phyloP scores from a whole-genome alignment of 2,329 filamentous ascomycete genomes.

The Fusarium protoensiforme region DNA sequence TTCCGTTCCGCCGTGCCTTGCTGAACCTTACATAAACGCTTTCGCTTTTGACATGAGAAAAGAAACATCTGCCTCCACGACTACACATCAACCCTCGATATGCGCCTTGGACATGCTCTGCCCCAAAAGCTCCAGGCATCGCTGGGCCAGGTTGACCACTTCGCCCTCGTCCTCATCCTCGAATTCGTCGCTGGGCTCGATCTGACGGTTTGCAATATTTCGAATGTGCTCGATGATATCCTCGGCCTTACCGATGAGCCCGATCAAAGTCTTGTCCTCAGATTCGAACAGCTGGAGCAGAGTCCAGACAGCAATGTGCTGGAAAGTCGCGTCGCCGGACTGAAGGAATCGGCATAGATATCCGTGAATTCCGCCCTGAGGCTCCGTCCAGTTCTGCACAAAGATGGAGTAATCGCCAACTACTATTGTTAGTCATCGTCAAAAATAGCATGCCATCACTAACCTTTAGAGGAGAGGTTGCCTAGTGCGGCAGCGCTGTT shows the following conservation, averaged over 20 bases:
- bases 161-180: constrained; percentile 93
- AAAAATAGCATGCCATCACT: constrained; percentile 32
- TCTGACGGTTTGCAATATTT: constrained; percentile 86
- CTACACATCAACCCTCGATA: constrained; percentile 75
- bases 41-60: constrained; percentile 44
- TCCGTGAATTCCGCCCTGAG: constrained; percentile 93
- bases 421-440: constrained; percentile 51
- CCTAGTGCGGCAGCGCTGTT: constrained; percentile 97
- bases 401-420: constrained; percentile 98
- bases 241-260: constrained; percentile 87
- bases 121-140: constrained; percentile 87
- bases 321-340: constrained; percentile 95
- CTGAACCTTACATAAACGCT: constrained; percentile 34
- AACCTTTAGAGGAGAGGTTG: constrained; percentile 97
- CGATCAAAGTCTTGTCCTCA: constrained; percentile 89
- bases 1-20: constrained; percentile 33
- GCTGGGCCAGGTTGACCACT: constrained; percentile 88
- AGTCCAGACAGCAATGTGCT: constrained; percentile 99
- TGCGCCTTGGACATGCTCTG: constrained; percentile 81
- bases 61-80: constrained; percentile 8
- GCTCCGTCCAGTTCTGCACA: constrained; percentile 91
- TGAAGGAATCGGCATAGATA: constrained; percentile 93
- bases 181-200: constrained; percentile 87
- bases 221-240: constrained; percentile 94
- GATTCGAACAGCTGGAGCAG: constrained; percentile 95